Base-by-base conservation (phyloP, 2,329 filamentous ascomycete genomes). In the Zasmidium citrigriseum region DNA sequence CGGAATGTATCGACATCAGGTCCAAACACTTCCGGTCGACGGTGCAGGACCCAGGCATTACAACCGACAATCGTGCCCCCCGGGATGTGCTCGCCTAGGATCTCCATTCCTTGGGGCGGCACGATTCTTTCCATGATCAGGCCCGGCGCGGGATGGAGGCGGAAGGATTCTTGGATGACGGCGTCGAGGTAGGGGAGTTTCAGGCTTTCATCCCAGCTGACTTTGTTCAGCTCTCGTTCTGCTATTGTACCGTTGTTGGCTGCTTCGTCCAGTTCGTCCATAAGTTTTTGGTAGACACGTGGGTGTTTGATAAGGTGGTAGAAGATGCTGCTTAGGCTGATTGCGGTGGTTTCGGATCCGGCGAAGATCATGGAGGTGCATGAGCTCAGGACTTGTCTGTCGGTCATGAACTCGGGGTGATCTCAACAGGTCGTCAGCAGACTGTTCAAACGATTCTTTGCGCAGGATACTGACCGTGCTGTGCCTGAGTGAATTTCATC, bases 81-180 rank as follows among this genome's bases (percentile, higher is more conserved):
- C 3, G 83, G 83, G 24, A 93, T 78, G 56, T 81, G 83, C 16
- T 80, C 72, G 1, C 86, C 88, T 1, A 82, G 81, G 53, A 91
- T 87, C 46, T 86, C 83, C 22, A 82, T 79, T 10, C 89, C 89
- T 20, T 82, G 78, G 0, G 79, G 74, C 0, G 90, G 90, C 0
- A 90, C 88, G 47, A 93, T 78, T 59, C 90, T 83, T 73, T 93
- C 90, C 46, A 93, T 78, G 0, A 87, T 86, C 4, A 93, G 76
- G 0, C 89, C 90, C 0, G 88, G 82, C 0, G 89, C 88, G 0
- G 90, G 90, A 70, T 93, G 89, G 65, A 91, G 71, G 12, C 89
- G 84, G 77, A 93, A 90, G 3, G 87, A 84, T 72, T 95, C 90
- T 68, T 93, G 90, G 67, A 93, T 82, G 55, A 86, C 87, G 2